Percentiles rank a stretch among this genome's conserved stretches.
These are phyloP conservation scores for Tuber magnatum DNA, from an alignment of 495 filamentous ascomycete species.

Conservation along the genomic window DNA sequence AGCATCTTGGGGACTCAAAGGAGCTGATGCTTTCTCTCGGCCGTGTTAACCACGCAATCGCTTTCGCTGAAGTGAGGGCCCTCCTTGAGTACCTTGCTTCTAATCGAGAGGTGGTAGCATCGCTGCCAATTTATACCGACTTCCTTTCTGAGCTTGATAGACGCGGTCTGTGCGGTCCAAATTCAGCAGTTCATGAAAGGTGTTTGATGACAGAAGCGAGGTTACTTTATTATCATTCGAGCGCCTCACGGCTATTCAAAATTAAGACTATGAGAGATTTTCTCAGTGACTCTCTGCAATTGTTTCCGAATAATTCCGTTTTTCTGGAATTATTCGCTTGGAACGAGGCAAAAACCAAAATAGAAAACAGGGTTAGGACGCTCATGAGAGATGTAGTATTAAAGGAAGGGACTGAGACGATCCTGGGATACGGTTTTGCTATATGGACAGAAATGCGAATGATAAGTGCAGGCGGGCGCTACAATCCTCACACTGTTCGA, in stretches of 20 bases:
- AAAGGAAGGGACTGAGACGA: slow-evolving; percentile 43
- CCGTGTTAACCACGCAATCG: slow-evolving; percentile 45
- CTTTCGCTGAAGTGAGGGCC: slow-evolving; percentile 55
- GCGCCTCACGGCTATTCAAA: slow-evolving; percentile 51
- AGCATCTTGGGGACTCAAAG: slow-evolving; percentile 53
- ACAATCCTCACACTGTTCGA: slow-evolving; percentile 56
- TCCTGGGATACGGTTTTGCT: slow-evolving; percentile 57
- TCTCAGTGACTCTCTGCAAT: slow-evolving; percentile 52
- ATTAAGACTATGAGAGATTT: slow-evolving; percentile 56
- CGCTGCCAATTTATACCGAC: slow-evolving; percentile 28
- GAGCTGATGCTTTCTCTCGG: slow-evolving; percentile 52
- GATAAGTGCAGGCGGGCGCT: slow-evolving; percentile 44
- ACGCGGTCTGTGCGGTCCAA: slow-evolving; percentile 24
- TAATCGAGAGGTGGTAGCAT: slow-evolving; percentile 17
- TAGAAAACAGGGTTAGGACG: slow-evolving; percentile 65
- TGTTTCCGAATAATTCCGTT: slow-evolving; percentile 71
- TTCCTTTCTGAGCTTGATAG: slow-evolving; percentile 26
- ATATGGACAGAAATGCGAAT: slow-evolving; percentile 57
- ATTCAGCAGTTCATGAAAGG: slow-evolving; percentile 47
- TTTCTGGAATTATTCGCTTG: slow-evolving; percentile 65
- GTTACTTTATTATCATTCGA: slow-evolving; percentile 63
- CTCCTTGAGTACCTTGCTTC: slow-evolving; percentile 58
- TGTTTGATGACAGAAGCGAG: slow-evolving; percentile 60
- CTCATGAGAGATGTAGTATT: slow-evolving; percentile 50
- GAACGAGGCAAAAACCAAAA: slow-evolving; percentile 59